phyloP scores from a whole-genome alignment of 129 eudicot species.

The Centrapalus pauciflorus region DNA sequence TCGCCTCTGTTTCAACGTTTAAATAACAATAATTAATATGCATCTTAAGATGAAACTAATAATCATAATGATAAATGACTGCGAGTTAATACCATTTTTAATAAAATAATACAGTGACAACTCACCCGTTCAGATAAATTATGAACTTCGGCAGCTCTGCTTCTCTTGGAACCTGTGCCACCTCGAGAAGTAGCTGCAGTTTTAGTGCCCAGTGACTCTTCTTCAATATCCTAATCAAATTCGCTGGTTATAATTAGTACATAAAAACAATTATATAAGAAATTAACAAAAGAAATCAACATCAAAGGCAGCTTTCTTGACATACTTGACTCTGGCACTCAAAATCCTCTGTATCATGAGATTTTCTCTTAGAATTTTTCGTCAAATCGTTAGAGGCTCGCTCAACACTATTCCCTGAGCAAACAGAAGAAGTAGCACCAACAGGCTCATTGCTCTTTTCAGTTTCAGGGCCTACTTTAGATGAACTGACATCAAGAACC shows the following conservation, averaged over 20 bases:
- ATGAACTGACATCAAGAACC: slow-evolving; percentile 28
- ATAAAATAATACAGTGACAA: too few species aligned
- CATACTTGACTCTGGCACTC: slow-evolving; percentile 85
- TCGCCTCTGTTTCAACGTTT: slow-evolving; percentile 70
- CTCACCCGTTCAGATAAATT: slow-evolving; percentile 97
- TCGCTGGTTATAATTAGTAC: neutral
- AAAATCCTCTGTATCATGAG: slow-evolving; percentile 60
- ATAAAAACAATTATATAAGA: neutral
- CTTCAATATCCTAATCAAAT: slow-evolving; percentile 67
- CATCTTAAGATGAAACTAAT: neutral
- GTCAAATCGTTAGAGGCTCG: slow-evolving; percentile 64
- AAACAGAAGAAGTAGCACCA: slow-evolving; percentile 82
- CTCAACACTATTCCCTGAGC: slow-evolving; percentile 87
- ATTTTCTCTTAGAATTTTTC: slow-evolving; percentile 55
- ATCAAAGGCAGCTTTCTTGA: neutral
- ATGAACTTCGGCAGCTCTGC: slow-evolving; percentile 99
- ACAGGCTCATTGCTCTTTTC: slow-evolving; percentile 52
- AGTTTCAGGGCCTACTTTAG: slow-evolving; percentile 29
- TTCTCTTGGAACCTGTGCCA: slow-evolving; percentile 79
- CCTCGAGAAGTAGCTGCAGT: slow-evolving; percentile 50
- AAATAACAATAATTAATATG: neutral
- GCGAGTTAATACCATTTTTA: too few species aligned
- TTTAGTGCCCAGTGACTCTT: slow-evolving; percentile 57
- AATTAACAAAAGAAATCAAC: neutral
- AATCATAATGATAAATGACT: neutral